These are phyloP conservation scores for Myxozyma neotropica DNA, from an alignment of 805 yeast species.

Conservation along the genomic window DNA sequence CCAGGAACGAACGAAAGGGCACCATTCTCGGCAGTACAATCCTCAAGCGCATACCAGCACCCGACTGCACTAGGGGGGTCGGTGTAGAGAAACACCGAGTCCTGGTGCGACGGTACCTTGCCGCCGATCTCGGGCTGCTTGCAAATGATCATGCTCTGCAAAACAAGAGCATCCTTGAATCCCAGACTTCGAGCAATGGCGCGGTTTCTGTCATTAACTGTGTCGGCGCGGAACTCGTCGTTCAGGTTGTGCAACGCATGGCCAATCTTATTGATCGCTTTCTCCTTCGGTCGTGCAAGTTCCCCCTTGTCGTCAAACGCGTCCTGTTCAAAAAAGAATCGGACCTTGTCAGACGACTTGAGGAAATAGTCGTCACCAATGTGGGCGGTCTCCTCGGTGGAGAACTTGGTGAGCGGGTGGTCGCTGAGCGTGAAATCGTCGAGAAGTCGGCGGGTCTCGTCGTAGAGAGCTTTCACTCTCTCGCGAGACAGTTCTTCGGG, in stretches of 20 bases:
- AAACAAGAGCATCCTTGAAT: conserved; percentile 65
- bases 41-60: conserved; percentile 80
- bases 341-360: conserved; percentile 66
- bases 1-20: conserved; percentile 72
- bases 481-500: conserved; percentile 54
- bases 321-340: conserved; percentile 70
- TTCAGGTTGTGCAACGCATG: conserved; percentile 70
- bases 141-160: conserved; percentile 78
- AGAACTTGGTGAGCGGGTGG: conserved; percentile 73
- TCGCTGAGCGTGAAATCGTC: conserved; percentile 52
- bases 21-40: conserved; percentile 68
- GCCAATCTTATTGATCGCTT: conserved; percentile 74
- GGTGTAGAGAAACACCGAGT: conserved; percentile 71
- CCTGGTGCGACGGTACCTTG: conserved; percentile 77
- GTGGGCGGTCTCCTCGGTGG: conserved; percentile 58
- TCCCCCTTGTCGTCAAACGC: conserved; percentile 61
- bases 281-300: conserved; percentile 54
- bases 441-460: conserved; percentile 51
- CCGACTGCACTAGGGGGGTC: conserved; percentile 73
- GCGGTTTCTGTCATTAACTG: conserved; percentile 55
- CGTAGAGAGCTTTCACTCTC: conserved; percentile 48
- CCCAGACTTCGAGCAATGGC: conserved; percentile 56
- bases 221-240: conserved; percentile 51
- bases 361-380: conserved; percentile 75
- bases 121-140: conserved; percentile 76